phyloP scores from a whole-genome alignment of 78 protist genomes.

The Dictyostelium firmibasis region DNA sequence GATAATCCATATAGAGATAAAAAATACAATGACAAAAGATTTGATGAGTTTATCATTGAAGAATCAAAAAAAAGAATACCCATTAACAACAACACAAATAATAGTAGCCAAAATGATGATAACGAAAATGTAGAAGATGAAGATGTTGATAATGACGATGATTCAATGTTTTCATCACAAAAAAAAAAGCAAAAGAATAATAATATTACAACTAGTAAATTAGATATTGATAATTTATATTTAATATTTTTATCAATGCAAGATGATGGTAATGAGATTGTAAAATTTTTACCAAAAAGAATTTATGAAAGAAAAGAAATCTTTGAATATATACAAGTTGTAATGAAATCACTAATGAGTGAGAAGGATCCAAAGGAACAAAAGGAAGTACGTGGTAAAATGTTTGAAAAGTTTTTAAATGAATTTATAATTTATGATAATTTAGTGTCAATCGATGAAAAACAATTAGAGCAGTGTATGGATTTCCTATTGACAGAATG shows the following conservation, averaged over 20 bases:
- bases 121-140: background rate
- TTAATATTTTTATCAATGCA: background rate
- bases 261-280: background rate
- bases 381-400: background rate
- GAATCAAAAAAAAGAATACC: background rate
- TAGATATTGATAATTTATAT: background rate
- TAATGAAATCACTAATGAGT: background rate
- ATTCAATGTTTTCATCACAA: background rate
- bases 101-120: background rate
- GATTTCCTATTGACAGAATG: constrained; percentile 41
- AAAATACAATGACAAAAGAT: background rate
- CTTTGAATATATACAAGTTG: constrained; percentile 10
- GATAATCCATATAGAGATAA: background rate
- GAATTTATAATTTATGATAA: background rate
- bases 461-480: constrained; percentile 4
- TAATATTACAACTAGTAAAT: background rate
- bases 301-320: background rate
- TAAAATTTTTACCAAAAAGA: background rate
- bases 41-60: background rate
- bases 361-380: background rate
- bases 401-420: background rate
- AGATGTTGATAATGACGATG: background rate
- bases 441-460: background rate
- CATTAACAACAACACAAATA: background rate
- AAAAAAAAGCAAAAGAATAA: background rate